Evolutionary conservation across 352 stramenopile species (phyloP), one percentile per base, ranked within the genome.

Genomic region (Pythium phragmiticola): DNA sequence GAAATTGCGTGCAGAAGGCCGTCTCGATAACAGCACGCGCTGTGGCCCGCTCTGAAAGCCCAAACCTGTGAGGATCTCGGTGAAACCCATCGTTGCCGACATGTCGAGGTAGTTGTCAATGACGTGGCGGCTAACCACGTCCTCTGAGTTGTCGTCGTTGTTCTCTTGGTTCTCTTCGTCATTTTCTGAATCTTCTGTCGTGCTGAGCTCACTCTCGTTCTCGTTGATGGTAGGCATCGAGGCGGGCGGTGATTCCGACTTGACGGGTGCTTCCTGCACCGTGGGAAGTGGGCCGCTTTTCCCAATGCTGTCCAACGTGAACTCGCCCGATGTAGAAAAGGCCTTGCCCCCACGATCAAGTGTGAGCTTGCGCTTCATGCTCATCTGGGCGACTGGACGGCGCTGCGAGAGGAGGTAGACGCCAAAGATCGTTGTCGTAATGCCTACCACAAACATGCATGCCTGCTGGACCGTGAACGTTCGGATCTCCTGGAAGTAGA

Each of bases 401-500:
- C 85, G 84, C 56, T 89, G 80, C 0, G 85, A 91, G 12, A 96
- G 79, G 13, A 96, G 69, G 26, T 88, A 78, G 28, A 96, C 82
- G n/a, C 88, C 88, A 19, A 85, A 82, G 63, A 96, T 92, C 16
- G 87, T 95, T 7, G 84, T 79, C 14, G 74, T 64, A 51, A 92
- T 94, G 37, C 88, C 88, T 1, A 95, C 33, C n/a, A 93, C 78
- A 62, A 96, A 96, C 78, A 93, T 90, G 43, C 75, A 70, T 9
- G 80, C 80, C 48, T 96, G 86, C 21, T 87, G 56, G 21, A 82
- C 69, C 4, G 83, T 87, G 57, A 96, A 91, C 5, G 76, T 75
- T 33, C 81, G 80, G 56, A 92, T 92, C 65, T 98, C 92, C 54
- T 97, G 79, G 68, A 97, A 98, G 73, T 97, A 98, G 30, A 97